A percentile compares a stretch with the other conserved stretches of the same genome.
These are phyloP conservation scores for Ophiosphaerella herpotricha DNA, from an alignment of 2,329 filamentous ascomycete genomes.

Conservation along the genomic window DNA sequence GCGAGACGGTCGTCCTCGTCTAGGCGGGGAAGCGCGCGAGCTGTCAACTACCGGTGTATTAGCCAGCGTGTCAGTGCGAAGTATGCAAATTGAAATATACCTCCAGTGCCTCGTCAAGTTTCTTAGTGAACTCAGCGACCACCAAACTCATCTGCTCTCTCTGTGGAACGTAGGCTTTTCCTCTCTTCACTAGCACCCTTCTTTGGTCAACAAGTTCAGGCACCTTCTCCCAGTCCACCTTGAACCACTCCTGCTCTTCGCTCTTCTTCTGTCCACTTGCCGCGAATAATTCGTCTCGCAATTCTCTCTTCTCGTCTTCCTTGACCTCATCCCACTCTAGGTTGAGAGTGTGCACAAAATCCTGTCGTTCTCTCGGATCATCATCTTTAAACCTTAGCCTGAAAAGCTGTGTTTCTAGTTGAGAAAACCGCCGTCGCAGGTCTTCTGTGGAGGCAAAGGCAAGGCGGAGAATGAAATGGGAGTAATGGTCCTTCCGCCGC, in stretches of 20 bases:
- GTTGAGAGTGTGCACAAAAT: constrained; percentile 76
- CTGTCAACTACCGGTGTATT: constrained; percentile 66
- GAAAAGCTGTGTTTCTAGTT: constrained; percentile 89
- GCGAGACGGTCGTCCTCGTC: constrained; percentile 94
- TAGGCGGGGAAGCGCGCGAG: constrained; percentile 85
- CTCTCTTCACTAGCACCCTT: constrained; percentile 73
- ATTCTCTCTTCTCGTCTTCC: constrained; percentile 76
- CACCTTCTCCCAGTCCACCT: constrained; percentile 93
- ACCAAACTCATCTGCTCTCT: constrained; percentile 89
- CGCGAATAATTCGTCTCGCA: constrained; percentile 62
- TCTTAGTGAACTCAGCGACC: constrained; percentile 79
- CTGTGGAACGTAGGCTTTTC: constrained; percentile 89
- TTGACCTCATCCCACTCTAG: constrained; percentile 84
- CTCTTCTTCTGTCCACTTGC: constrained; percentile 57
- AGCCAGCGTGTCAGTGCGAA: background rate
- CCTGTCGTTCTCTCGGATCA: constrained; percentile 70
- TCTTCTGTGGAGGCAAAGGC: constrained; percentile 94
- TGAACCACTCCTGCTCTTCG: constrained; percentile 91
- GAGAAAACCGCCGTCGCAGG: constrained; percentile 79
- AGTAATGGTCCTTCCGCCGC: constrained; percentile 94
- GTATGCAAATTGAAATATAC: constrained; percentile 51
- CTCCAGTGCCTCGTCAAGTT: constrained; percentile 82
- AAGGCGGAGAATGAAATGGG: constrained; percentile 92
- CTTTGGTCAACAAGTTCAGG: constrained; percentile 82
- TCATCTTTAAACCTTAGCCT: constrained; percentile 80